Percentiles rank a stretch among this genome's conserved stretches.
Evolutionary conservation across 2,329 filamentous ascomycete genomes (phyloP).

Genomic region (Aspergillus sp.): DNA sequence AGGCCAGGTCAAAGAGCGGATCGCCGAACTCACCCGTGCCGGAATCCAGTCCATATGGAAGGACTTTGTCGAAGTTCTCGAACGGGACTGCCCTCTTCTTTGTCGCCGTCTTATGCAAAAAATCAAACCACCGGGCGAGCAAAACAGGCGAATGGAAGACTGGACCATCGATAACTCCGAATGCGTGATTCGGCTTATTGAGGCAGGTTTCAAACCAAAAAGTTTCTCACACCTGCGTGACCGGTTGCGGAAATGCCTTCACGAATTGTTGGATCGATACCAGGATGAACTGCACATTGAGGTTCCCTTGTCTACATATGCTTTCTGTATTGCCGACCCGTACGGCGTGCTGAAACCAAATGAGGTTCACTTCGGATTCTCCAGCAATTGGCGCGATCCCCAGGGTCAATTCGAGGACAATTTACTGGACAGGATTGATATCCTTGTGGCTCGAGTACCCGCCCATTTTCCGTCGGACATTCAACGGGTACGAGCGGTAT

Average conservation of each 20-base stretch:
- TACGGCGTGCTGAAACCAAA: slow-evolving; percentile 50
- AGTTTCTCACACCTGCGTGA: slow-evolving; percentile 42
- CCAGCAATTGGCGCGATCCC: slow-evolving; percentile 42
- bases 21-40: slow-evolving; percentile 44
- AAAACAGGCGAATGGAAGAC: slow-evolving; percentile 30
- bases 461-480: slow-evolving; percentile 59
- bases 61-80: slow-evolving; percentile 38
- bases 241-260: slow-evolving; percentile 39
- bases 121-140: slow-evolving; percentile 26
- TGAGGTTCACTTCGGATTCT: slow-evolving; percentile 58
- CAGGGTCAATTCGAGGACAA: slow-evolving; percentile 39
- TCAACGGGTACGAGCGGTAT: slow-evolving; percentile 53
- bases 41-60: slow-evolving; percentile 35
- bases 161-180: slow-evolving; percentile 36
- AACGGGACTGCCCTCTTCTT: slow-evolving; percentile 28
- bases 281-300: slow-evolving; percentile 49
- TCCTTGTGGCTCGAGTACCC: slow-evolving; percentile 58
- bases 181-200: slow-evolving; percentile 36
- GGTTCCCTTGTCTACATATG: slow-evolving; percentile 52
- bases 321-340: slow-evolving; percentile 59
- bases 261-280: slow-evolving; percentile 39
- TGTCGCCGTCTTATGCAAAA: slow-evolving; percentile 39
- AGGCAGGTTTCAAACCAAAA: slow-evolving; percentile 49
- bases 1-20: slow-evolving; percentile 41
- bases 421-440: slow-evolving; percentile 48